Base-by-base conservation (phyloP, 345 rosid genomes). In the Salix udensis region DNA sequence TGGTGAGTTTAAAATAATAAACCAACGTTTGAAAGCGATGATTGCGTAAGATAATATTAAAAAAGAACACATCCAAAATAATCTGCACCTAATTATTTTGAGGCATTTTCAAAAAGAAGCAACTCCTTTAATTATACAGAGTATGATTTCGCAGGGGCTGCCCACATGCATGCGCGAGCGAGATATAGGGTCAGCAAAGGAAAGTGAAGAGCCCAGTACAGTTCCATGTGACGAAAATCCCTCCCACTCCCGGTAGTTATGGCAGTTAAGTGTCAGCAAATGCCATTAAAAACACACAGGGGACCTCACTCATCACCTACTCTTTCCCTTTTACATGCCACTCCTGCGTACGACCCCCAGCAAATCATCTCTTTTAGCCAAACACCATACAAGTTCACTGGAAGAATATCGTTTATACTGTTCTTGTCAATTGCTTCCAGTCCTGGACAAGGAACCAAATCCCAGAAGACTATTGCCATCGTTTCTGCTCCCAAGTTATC, bases 231-330 rank as follows among this genome's bases (percentile, higher is more conserved):
- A 67, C 5, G 77, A 53, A 62, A 10, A 36, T 40, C 9, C 72
- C 74, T 3, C 28, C 64, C 64, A 2, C 26, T n/a, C 15, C 61
- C 80, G 83, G 83, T 81, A 65, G 84, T 74, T 81, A 77, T 81
- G 81, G 84, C 79, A 74, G 84, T 81, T 81, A 74, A 62, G 81
- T 70, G 76, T 73, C 75, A 73, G 52, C 70, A 16, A 37, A 46
- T 23, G 68, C 19, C 14, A 72, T 68, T 34, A 73, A 73, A 28
- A 58, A 68, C 26, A 48, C 55, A 13, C 4, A 6, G 8, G 40
- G 44, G 23, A 11, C 39, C 68, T 18, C 5, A 11, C 46, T 37
- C 9, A 28, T 48, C 12, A 70, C 14, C 28, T n/a, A 58, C 64
- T n/a, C 23, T 14, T 46, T 15, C 18, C 52, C 52, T 46, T 46